Evolutionary conservation across 2,329 filamentous ascomycete species (phyloP).

Genomic region (Pleoardoris graminearum): DNA sequence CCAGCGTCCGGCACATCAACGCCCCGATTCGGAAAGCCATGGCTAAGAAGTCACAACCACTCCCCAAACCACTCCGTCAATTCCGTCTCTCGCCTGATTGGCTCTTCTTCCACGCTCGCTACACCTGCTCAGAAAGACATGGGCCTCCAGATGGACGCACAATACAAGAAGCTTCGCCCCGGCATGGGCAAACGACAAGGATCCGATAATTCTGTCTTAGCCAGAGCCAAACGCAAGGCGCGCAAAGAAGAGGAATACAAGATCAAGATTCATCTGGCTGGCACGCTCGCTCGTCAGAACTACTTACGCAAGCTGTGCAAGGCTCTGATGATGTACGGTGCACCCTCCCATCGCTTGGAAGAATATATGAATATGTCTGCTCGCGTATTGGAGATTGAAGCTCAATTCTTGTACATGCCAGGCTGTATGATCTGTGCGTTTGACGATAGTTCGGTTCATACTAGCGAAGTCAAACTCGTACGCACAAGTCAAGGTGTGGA

Average conservation of each 20-base stretch:
- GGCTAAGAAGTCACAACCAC: constrained; percentile 39
- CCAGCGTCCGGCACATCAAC: constrained; percentile 50
- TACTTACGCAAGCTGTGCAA: constrained; percentile 85
- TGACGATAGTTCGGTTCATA: constrained; percentile 72
- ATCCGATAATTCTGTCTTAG: constrained; percentile 42
- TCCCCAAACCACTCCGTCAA: constrained; percentile 40
- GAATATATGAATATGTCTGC: constrained; percentile 91
- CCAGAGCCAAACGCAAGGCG: constrained; percentile 36
- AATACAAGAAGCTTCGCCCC: constrained; percentile 45
- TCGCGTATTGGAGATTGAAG: constrained; percentile 84
- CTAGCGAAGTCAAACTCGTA: constrained; percentile 78
- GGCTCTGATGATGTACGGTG: constrained; percentile 86
- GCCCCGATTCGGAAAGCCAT: constrained; percentile 40
- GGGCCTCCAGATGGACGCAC: constrained; percentile 48
- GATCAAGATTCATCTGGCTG: constrained; percentile 65
- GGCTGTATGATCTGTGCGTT: constrained; percentile 96
- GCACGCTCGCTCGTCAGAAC: constrained; percentile 75
- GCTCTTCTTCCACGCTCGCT: constrained; percentile 50
- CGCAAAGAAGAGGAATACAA: constrained; percentile 56
- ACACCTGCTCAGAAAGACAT: constrained; percentile 47
- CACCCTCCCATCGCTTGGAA: constrained; percentile 87
- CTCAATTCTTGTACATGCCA: constrained; percentile 86
- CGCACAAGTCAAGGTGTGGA: constrained; percentile 70
- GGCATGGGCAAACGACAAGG: constrained; percentile 42
- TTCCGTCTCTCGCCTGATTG: constrained; percentile 51